Evolutionary conservation across 2,329 filamentous ascomycete genomes (phyloP).

Genomic region (Alternaria sp.): DNA sequence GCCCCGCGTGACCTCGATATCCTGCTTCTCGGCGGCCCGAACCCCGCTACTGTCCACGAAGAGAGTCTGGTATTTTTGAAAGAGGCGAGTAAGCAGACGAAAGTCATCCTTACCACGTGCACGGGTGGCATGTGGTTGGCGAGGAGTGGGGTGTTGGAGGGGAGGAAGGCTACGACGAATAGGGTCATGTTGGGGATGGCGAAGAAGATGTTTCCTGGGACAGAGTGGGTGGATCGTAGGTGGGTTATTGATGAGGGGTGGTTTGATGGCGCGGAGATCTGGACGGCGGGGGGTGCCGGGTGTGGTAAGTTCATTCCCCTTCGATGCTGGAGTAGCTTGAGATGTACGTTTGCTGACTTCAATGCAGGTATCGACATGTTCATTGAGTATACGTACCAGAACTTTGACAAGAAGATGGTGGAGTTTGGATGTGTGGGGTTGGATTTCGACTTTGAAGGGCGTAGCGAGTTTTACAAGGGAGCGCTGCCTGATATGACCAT

Average conservation of each 20-base stretch:
- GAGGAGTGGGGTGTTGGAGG: constrained; percentile 44
- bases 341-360: neutral
- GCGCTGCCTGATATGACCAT: neutral
- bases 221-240: constrained; percentile 49
- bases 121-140: constrained; percentile 51
- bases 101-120: constrained; percentile 49
- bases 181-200: constrained; percentile 35
- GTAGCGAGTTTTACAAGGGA: constrained; percentile 19
- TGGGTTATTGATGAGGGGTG: constrained; percentile 46
- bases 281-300: constrained; percentile 49
- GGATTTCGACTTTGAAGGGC: constrained; percentile 26
- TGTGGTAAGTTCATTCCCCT: constrained; percentile 35
- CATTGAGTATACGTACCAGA: constrained; percentile 27
- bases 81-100: constrained; percentile 46
- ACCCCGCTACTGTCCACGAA: constrained; percentile 38
- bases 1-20: constrained; percentile 53
- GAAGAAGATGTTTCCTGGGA: constrained; percentile 37
- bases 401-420: constrained; percentile 27
- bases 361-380: constrained; percentile 31
- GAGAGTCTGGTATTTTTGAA: constrained; percentile 46
- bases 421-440: constrained; percentile 13
- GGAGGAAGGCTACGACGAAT: constrained; percentile 51
- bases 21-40: constrained; percentile 48
- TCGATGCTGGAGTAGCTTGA: neutral
- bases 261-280: constrained; percentile 45